phyloP scores from a whole-genome alignment of 441 rosid species.

The Gossypium aridum region DNA sequence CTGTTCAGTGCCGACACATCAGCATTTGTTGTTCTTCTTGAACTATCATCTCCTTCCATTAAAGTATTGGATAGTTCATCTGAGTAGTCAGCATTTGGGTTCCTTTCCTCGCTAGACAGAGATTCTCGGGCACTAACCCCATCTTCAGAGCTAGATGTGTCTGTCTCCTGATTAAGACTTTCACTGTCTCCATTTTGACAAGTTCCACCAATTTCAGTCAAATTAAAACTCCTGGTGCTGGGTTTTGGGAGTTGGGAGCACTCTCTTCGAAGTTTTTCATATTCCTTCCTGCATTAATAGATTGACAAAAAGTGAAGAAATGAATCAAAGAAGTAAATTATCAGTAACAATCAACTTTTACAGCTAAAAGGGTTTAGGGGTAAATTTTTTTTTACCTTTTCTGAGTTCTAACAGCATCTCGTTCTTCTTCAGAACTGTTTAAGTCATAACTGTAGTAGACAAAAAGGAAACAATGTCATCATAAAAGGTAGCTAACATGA shows the following conservation, averaged over 20 bases:
- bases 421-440: conserved; percentile 70
- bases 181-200: not conserved
- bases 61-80: conserved; percentile 50
- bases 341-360: not conserved
- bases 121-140: conserved; percentile 54
- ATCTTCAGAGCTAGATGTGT: conserved; percentile 55
- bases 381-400: conserved; percentile 40
- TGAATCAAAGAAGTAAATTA: not conserved
- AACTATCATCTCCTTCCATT: conserved; percentile 37
- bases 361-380: not conserved
- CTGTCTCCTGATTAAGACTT: conserved; percentile 34
- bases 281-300: conserved; percentile 55
- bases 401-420: conserved; percentile 44
- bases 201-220: conserved; percentile 21
- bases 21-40: conserved; percentile 34
- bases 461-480: not conserved
- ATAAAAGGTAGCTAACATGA: not conserved
- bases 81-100: conserved; percentile 35
- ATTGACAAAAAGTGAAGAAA: conserved; percentile 10
- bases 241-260: conserved; percentile 42
- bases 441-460: conserved; percentile 45
- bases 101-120: conserved; percentile 45
- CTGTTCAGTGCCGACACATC: conserved; percentile 44
- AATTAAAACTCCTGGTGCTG: conserved; percentile 27
- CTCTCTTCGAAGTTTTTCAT: conserved; percentile 64